Evolutionary conservation across 2,329 filamentous ascomycete species (phyloP), one percentile per base, ranked within the genome.

Genomic region (Ceratocystis diversiconidia): DNA sequence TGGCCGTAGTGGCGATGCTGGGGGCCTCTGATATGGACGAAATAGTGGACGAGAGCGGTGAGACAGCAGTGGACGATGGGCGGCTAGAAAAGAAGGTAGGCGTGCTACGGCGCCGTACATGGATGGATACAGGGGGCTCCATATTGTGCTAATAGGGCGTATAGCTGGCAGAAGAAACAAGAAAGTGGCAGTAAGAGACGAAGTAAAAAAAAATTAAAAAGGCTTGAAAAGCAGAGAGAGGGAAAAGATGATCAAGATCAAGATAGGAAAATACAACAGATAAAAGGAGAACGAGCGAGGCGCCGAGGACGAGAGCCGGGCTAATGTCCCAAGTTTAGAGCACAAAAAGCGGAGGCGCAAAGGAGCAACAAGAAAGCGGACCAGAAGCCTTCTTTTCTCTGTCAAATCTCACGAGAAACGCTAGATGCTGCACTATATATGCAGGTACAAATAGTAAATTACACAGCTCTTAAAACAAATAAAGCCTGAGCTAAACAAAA

Each of bases 11-110:
- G 17, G 61, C 61, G 44, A 64, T 64, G 28, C 63, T 64, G n/a
- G 36, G 63, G 22, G 63, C n/a, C 59, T 64, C 63, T 5, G 63
- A 64, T 5, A 64, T 64, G 28, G 63, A 64, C 28, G 63, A 59
- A 36, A 64, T 64, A 22, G 50, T 64, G 19, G 63, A 59, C 41
- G 63, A 64, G 22, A 59, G 50, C 36, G 50, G 48, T 8, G 63
- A 64, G 10, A 64, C n/a, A 10, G 48, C 36, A 12, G 52, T 17
- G 5, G 63, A 59, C 19, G 50, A 57, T 7, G 50, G 50, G 32
- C 50, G 63, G n/a, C 50, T 60, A 30, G 48, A 57, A 41, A 57
- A 64, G 36, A 64, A 57, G 10, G n/a, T 46, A 30, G 63, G 63
- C 36, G 55, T 59, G 32, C 63, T 64, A 17, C 63, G 50, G 17